Evolutionary conservation across 495 filamentous ascomycete genomes (phyloP).

Genomic region (Cryomyces minteri): DNA sequence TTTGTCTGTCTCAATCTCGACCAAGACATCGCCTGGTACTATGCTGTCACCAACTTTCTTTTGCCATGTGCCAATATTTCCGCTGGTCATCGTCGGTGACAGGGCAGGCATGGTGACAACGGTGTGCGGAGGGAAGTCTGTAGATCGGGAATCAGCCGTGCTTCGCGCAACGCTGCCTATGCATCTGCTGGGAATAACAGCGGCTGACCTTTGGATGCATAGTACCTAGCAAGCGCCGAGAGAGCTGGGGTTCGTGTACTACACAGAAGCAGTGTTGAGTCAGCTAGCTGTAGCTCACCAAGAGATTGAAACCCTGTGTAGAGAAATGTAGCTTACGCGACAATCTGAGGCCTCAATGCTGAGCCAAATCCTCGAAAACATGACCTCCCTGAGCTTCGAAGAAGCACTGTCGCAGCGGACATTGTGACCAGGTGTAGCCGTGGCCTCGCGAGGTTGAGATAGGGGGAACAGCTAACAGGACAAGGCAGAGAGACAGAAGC

Average conservation of each 20-base stretch:
- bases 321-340: too few species aligned
- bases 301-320: too few species aligned
- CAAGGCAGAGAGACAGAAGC: too few species aligned
- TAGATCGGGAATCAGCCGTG: conserved; percentile 1
- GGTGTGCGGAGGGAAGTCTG: conserved; percentile 81
- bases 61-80: conserved; percentile 95
- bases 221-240: conserved; percentile 48
- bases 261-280: background rate
- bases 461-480: too few species aligned
- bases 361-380: conserved; percentile 8
- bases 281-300: too few species aligned
- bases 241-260: conserved; percentile 27
- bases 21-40: conserved; percentile 86
- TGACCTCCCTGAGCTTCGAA: conserved; percentile 16
- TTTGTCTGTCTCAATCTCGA: conserved; percentile 99
- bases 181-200: background rate
- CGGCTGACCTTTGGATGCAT: conserved; percentile 53
- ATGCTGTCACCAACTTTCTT: conserved; percentile 87
- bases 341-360: background rate
- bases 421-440: conserved; percentile 16
- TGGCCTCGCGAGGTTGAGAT: background rate
- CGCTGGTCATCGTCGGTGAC: conserved; percentile 92
- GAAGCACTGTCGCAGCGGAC: conserved; percentile 19
- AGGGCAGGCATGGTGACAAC: conserved; percentile 96
- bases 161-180: conserved; percentile 9